A percentile compares a stretch with the other conserved stretches of the same genome.
phyloP scores from a whole-genome alignment of 2,329 filamentous ascomycete genomes.

The Emmonsiellopsis sp. region DNA sequence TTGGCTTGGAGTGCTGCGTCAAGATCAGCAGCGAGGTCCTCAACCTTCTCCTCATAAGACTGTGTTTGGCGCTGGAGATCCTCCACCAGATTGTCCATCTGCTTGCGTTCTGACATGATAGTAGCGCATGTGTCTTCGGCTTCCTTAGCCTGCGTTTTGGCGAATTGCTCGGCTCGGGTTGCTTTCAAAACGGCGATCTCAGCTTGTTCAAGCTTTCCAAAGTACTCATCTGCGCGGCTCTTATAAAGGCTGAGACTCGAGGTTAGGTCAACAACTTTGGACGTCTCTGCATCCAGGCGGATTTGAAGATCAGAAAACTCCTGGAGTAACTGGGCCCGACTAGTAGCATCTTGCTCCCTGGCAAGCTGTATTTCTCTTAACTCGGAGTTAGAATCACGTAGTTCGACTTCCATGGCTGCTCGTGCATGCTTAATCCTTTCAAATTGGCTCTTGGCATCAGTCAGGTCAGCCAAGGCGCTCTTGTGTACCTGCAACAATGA shows the following conservation, averaged over 20 bases:
- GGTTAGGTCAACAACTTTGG: constrained; percentile 72
- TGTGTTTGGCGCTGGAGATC: constrained; percentile 86
- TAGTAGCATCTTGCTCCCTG: constrained; percentile 79
- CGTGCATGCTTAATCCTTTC: constrained; percentile 80
- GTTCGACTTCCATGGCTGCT: constrained; percentile 70
- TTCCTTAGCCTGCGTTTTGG: constrained; percentile 79
- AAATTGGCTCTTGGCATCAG: constrained; percentile 76
- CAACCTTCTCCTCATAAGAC: constrained; percentile 79
- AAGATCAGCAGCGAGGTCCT: constrained; percentile 84
- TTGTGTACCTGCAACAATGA: constrained; percentile 78
- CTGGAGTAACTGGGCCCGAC: constrained; percentile 76
- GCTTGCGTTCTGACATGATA: constrained; percentile 84
- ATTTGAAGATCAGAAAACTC: constrained; percentile 94
- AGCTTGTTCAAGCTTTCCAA: constrained; percentile 91
- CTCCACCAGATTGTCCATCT: constrained; percentile 79
- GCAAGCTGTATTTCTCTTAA: constrained; percentile 69
- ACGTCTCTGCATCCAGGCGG: constrained; percentile 78
- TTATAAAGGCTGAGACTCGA: constrained; percentile 86
- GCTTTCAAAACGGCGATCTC: constrained; percentile 94
- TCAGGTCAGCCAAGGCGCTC: constrained; percentile 72
- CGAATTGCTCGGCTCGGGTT: constrained; percentile 84
- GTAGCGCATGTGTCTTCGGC: constrained; percentile 84
- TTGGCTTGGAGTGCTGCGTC: constrained; percentile 79
- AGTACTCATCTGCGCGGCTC: constrained; percentile 88
- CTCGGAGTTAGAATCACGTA: constrained; percentile 76